Conservation (phyloP, 768 basidiomycete genomes). For the Inosperma sp. region DNA sequence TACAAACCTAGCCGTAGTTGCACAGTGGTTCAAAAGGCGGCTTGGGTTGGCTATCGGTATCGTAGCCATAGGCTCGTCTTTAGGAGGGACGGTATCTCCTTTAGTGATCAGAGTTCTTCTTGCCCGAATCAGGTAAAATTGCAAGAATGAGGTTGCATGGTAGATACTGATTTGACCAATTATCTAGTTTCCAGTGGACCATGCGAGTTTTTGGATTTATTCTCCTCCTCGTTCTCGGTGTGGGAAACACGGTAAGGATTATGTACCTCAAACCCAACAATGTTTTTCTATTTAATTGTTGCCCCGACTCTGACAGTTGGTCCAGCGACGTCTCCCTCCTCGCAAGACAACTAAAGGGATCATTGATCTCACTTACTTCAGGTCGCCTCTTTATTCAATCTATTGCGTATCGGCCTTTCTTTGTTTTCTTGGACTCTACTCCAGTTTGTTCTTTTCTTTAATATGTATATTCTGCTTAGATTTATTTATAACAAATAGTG, state of each 20-base stretch:
- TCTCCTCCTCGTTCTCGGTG: conserved; percentile 41
- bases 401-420: conserved; percentile 47
- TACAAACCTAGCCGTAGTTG: conserved; percentile 44
- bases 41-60: conserved; percentile 53
- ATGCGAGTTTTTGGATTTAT: conserved; percentile 63
- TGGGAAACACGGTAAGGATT: conserved; percentile 43
- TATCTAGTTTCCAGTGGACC: conserved; percentile 60
- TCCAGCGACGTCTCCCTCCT: conserved; percentile 47
- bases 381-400: conserved; percentile 42
- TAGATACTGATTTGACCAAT: background rate
- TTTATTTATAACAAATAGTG: conserved; percentile 27
- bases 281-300: background rate
- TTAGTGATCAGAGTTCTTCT: conserved; percentile 53
- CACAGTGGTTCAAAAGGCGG: conserved; percentile 61
- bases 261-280: background rate
- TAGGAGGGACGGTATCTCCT: conserved; percentile 62
- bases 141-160: background rate
- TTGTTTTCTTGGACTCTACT: conserved; percentile 59
- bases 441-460: conserved; percentile 37
- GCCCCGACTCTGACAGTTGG: background rate
- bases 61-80: conserved; percentile 49
- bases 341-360: conserved; percentile 48
- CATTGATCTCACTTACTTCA: conserved; percentile 45
- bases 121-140: conserved; percentile 47
- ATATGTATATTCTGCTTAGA: background rate